Evolutionary conservation across 1,139 yeast species (phyloP).

Genomic region (Schwanniomyces etchellsii): DNA sequence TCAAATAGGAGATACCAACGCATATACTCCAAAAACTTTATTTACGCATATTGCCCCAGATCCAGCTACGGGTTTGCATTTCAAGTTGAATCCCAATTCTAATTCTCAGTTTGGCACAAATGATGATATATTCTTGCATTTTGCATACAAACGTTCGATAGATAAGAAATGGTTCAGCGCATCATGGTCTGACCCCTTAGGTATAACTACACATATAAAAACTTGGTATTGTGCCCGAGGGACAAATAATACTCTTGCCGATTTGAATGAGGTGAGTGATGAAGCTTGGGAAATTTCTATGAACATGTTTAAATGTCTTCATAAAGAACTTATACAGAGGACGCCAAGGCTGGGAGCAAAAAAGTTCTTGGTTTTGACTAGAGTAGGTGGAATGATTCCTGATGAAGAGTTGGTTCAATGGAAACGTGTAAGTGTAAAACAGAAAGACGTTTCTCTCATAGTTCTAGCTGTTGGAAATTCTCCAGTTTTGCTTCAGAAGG

Average conservation of each 20-base stretch:
- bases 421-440: conserved; percentile 59
- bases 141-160: conserved; percentile 77
- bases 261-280: conserved; percentile 31
- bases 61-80: conserved; percentile 43
- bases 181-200: conserved; percentile 87
- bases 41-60: conserved; percentile 42
- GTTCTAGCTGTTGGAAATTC: conserved; percentile 68
- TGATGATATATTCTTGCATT: conserved; percentile 76
- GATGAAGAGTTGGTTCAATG: conserved; percentile 77
- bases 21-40: conserved; percentile 14
- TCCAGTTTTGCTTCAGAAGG: conserved; percentile 41
- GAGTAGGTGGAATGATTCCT: conserved; percentile 67
- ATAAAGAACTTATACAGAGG: conserved; percentile 27
- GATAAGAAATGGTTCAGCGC: conserved; percentile 84
- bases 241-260: conserved; percentile 12
- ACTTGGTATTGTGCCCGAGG: conserved; percentile 53
- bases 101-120: conserved; percentile 15
- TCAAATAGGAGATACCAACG: conserved; percentile 3
- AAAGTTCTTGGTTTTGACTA: conserved; percentile 60
- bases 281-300: conserved; percentile 35
- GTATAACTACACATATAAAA: conserved; percentile 55
- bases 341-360: conserved; percentile 42
- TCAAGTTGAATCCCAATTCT: conserved; percentile 35
- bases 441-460: conserved; percentile 59
- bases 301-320: conserved; percentile 31